Conservation (phyloP, 768 basidiomycete genomes). For the Pulveroboletus frians region DNA sequence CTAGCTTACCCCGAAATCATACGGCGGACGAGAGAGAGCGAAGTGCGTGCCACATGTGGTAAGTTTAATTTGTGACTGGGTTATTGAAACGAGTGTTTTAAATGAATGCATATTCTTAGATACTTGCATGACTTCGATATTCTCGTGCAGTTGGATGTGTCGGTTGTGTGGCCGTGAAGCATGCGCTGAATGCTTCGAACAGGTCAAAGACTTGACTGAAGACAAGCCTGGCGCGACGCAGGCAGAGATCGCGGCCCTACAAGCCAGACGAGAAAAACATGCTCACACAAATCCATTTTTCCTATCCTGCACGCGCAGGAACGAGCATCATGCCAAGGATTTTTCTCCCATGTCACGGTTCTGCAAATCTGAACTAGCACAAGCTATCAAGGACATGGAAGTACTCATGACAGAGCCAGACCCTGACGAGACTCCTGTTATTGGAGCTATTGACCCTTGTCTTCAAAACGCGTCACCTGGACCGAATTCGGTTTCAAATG, state of each 20-base stretch:
- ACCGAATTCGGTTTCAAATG: constrained; percentile 8
- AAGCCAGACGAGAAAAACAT: constrained; percentile 53
- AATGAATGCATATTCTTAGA: constrained; percentile 43
- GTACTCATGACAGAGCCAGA: constrained; percentile 37
- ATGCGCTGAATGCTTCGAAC: constrained; percentile 77
- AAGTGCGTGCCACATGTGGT: constrained; percentile 85
- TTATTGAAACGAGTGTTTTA: constrained; percentile 4
- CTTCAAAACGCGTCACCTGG: constrained; percentile 18
- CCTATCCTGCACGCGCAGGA: constrained; percentile 62
- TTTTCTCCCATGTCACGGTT: constrained; percentile 84
- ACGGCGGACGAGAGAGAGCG: constrained; percentile 69
- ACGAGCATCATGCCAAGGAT: constrained; percentile 60
- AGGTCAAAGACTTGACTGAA: constrained; percentile 59
- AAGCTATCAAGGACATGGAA: constrained; percentile 68
- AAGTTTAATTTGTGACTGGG: constrained; percentile 23
- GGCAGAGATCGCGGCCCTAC: constrained; percentile 45
- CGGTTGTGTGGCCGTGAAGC: constrained; percentile 86
- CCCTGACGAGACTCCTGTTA: constrained; percentile 18
- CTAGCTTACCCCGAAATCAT: constrained; percentile 54
- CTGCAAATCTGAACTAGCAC: constrained; percentile 53
- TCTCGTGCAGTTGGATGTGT: constrained; percentile 88
- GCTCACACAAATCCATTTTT: constrained; percentile 68
- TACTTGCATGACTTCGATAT: constrained; percentile 91
- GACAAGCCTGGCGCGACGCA: constrained; percentile 45
- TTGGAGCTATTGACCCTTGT: constrained; percentile 28